Percentiles rank a stretch among this genome's conserved stretches.
phyloP scores from a whole-genome alignment of 2,329 filamentous ascomycete genomes.

The Fusarium robinianum region DNA sequence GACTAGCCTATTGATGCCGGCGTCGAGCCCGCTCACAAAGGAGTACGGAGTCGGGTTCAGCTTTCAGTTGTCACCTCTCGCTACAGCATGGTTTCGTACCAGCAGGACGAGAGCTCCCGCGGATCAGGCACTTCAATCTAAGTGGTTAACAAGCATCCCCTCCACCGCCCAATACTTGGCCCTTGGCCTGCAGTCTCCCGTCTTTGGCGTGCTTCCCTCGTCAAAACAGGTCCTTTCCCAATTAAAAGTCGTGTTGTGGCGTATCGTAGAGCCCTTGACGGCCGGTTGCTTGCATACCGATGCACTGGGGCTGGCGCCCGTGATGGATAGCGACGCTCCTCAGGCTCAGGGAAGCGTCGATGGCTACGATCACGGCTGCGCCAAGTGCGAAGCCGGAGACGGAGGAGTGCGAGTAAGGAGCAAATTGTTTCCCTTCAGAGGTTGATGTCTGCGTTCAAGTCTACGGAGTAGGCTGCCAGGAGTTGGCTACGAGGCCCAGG shows the following conservation, averaged over 20 bases:
- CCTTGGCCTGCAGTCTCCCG: slow-evolving; percentile 37
- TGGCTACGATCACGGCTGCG: slow-evolving; percentile 11
- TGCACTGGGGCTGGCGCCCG: slow-evolving; percentile 39
- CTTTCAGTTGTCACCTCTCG: slow-evolving; percentile 5
- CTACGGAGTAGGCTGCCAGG: too few relatives aligned
- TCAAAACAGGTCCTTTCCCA: slow-evolving; percentile 41
- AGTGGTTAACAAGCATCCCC: slow-evolving; percentile 26
- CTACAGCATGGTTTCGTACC: slow-evolving; percentile 24
- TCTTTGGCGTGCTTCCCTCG: slow-evolving; percentile 32
- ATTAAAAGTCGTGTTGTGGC: slow-evolving; percentile 52
- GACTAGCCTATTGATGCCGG: slow-evolving; percentile 15
- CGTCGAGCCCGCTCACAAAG: slow-evolving; percentile 12
- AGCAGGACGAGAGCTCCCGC: slow-evolving; percentile 22
- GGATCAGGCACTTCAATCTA: slow-evolving; percentile 26
- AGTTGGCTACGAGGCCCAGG: too few relatives aligned
- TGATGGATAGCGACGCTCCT: slow-evolving; percentile 20
- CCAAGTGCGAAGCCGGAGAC: slow-evolving; percentile 21
- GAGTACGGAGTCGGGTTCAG: slow-evolving; percentile 13
- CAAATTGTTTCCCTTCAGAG: slow-evolving; percentile 16
- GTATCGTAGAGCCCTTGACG: slow-evolving; percentile 51
- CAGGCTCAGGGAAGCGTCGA: slow-evolving; percentile 31
- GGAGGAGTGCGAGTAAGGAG: too few relatives aligned
- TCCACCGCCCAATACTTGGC: slow-evolving; percentile 25
- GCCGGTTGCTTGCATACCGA: slow-evolving; percentile 55
- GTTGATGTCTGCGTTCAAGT: slow-evolving; percentile 19